Conservation (phyloP, 345 rosid species). For the Corymbia maculata region DNA sequence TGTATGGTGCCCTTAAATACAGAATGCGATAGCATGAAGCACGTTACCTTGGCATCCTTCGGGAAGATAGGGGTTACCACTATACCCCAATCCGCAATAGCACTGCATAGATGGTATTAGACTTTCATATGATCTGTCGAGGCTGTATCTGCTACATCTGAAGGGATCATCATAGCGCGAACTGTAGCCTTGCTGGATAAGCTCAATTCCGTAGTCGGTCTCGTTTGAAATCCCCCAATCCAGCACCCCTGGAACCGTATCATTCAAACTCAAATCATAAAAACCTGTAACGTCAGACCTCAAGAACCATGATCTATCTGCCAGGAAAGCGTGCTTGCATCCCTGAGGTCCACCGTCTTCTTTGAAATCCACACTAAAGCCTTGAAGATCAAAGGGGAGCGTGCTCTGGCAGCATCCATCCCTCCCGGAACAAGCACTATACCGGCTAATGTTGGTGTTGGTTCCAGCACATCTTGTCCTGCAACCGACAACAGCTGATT, state of each 20-base stretch:
- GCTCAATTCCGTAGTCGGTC: rapidly evolving
- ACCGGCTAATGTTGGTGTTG: not conserved
- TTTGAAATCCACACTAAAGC: not conserved
- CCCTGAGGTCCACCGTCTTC: too few relatives aligned
- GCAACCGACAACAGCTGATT: not conserved
- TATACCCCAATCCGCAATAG: rapidly evolving
- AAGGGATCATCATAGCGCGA: rapidly evolving
- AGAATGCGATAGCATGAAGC: not conserved
- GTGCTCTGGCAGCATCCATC: not conserved
- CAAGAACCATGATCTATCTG: not conserved
- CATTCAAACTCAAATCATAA: not conserved
- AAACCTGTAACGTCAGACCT: not conserved
- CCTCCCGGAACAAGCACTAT: not conserved
- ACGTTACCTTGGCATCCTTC: not conserved
- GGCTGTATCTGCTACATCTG: not conserved
- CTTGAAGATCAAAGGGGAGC: not conserved
- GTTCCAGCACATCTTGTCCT: not conserved
- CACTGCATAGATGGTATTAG: not conserved
- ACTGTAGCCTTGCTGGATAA: rapidly evolving
- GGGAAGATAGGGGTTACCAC: not conserved
- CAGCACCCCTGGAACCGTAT: not conserved
- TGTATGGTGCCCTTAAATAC: not conserved
- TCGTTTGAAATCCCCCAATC: not conserved
- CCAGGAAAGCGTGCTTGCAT: not conserved
- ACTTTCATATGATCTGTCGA: rapidly evolving